phyloP scores from a whole-genome alignment of 345 rosid species.

The Brassica cretica region DNA sequence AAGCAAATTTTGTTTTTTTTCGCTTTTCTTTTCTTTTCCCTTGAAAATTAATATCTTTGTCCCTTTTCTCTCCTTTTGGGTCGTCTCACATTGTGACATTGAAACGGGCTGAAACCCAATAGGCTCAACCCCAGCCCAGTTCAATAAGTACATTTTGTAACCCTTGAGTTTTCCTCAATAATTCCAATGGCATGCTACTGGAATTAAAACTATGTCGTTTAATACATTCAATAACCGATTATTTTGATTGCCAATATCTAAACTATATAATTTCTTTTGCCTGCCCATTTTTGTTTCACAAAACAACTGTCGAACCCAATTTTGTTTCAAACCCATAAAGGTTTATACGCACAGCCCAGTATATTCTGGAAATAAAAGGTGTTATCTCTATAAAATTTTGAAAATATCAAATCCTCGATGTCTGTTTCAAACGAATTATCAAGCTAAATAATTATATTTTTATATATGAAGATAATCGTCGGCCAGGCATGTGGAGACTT shows the following conservation, averaged over 20 bases:
- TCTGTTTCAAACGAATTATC: not conserved
- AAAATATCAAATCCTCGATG: not conserved
- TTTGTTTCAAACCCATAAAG: not conserved
- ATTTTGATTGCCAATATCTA: too few relatives aligned
- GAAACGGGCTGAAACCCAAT: not conserved
- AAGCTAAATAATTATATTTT: not conserved
- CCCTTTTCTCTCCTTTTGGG: not conserved
- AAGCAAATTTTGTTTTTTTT: not conserved
- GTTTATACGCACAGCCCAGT: not conserved
- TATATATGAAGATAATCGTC: not conserved
- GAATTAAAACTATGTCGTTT: too few relatives aligned
- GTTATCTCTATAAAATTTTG: not conserved
- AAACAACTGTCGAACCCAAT: not conserved
- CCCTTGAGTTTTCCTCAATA: too few relatives aligned
- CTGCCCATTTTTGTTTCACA: too few relatives aligned
- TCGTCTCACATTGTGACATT: not conserved
- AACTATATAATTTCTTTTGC: too few relatives aligned
- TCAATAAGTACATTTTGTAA: too few relatives aligned
- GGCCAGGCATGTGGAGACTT: constrained; percentile 8
- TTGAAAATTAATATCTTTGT: not conserved
- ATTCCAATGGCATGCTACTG: too few relatives aligned
- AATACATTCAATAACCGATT: too few relatives aligned
- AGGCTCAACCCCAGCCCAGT: not conserved
- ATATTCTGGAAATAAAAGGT: not conserved
- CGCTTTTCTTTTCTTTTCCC: not conserved